A percentile compares a stretch with the other conserved stretches of the same genome.
Conservation (phyloP, 139 green algal species). For the Picochlorum sp. region DNA sequence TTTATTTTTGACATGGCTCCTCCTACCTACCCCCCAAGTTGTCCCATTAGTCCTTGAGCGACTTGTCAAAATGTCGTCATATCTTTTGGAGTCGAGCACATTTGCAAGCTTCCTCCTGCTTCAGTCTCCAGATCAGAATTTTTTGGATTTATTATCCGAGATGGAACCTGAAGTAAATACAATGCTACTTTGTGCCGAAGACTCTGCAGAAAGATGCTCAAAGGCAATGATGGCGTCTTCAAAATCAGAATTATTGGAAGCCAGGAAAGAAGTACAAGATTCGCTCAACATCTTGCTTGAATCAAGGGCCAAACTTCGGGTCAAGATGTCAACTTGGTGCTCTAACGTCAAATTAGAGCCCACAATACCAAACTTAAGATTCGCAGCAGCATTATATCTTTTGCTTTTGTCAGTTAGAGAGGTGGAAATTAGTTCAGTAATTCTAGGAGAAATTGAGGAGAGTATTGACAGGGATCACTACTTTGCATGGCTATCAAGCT, state of each 20-base stretch:
- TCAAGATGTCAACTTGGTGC: neutral
- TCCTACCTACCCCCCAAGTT: conserved; percentile 7
- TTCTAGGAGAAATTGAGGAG: neutral
- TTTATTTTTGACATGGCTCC: conserved; percentile 5
- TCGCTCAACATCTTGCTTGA: neutral
- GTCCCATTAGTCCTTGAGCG: neutral
- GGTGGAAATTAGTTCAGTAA: neutral
- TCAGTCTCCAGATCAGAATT: neutral
- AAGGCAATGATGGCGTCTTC: neutral
- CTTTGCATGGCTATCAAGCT: neutral
- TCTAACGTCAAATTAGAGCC: neutral
- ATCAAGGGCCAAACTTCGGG: neutral
- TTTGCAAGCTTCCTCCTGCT: neutral
- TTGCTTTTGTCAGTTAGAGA: neutral
- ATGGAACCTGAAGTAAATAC: neutral
- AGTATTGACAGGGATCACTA: conserved; percentile 1
- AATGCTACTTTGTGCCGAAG: neutral
- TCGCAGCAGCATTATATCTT: neutral
- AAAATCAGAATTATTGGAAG: neutral
- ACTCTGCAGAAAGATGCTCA: neutral
- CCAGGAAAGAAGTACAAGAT: neutral
- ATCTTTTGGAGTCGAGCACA: neutral
- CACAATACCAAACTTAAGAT: neutral
- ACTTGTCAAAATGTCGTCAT: neutral
- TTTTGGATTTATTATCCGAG: neutral